phyloP scores from a whole-genome alignment of 805 yeast species.

The Saccharomycopsis sp. region DNA sequence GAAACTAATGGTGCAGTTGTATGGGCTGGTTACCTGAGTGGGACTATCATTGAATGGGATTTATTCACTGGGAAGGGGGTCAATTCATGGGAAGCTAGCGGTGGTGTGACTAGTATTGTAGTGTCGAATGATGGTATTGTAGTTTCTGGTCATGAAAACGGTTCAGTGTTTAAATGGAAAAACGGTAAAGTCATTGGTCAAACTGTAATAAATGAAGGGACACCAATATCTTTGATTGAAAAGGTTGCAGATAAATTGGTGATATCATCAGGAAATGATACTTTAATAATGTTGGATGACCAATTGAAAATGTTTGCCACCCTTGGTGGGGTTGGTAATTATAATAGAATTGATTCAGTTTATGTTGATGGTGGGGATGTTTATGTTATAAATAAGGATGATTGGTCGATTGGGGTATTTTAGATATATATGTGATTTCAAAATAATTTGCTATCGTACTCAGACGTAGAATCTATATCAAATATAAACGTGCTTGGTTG shows the following conservation, averaged over 20 bases:
- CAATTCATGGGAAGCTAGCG: no score
- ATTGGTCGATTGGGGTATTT: no score
- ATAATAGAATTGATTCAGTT: constrained; percentile 3
- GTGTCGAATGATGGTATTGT: not conserved
- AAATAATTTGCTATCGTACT: no score
- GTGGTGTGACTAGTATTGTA: no score
- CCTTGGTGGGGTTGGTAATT: constrained; percentile 11
- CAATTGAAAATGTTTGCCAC: not conserved
- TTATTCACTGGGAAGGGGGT: constrained; percentile 21
- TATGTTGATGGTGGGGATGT: not conserved
- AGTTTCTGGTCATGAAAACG: not conserved
- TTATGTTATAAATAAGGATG: not conserved
- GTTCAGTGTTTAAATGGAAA: not conserved
- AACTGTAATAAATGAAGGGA: constrained; percentile 22
- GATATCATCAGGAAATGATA: constrained; percentile 13
- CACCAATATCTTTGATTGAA: constrained; percentile 21
- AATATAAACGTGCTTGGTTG: no score
- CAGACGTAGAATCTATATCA: no score
- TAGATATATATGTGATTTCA: no score
- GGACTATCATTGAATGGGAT: constrained; percentile 37
- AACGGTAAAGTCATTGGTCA: constrained; percentile 6
- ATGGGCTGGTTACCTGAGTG: constrained; percentile 36
- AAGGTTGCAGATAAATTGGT: not conserved
- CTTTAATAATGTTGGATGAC: constrained; percentile 4
- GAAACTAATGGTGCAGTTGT: constrained; percentile 41